Percentiles rank a stretch among this genome's conserved stretches.
Evolutionary conservation across 306 rosid genomes (phyloP).

Genomic region (Coriaria nepalensis): DNA sequence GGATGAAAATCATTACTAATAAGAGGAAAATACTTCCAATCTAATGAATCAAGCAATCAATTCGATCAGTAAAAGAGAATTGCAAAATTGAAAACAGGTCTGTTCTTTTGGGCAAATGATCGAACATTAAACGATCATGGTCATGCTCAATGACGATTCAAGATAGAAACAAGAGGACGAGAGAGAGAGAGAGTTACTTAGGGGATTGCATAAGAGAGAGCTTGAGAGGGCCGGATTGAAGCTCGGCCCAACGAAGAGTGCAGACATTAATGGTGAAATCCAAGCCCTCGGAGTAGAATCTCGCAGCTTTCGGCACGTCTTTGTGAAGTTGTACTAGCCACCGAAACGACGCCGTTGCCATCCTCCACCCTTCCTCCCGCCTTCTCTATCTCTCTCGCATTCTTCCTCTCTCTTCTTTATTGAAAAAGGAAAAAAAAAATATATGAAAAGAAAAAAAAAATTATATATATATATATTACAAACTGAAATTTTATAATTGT

Average conservation of each 20-base stretch:
- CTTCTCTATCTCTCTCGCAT: no score
- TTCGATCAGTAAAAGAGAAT: no score
- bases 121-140: slow-evolving; percentile 28
- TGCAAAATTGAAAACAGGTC: not conserved
- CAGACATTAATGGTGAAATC: slow-evolving; percentile 67
- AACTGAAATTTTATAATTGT: no score
- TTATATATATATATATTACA: no score
- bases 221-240: slow-evolving; percentile 73
- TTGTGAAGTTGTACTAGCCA: slow-evolving; percentile 70
- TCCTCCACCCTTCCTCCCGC: not conserved
- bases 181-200: slow-evolving; percentile 15
- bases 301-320: slow-evolving; percentile 78
- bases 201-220: slow-evolving; percentile 72
- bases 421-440: no score
- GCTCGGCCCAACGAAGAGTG: slow-evolving; percentile 80
- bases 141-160: slow-evolving; percentile 6
- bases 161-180: not conserved
- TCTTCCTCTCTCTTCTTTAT: no score
- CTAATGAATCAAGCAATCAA: no score
- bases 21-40: no score
- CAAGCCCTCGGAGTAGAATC: slow-evolving; percentile 64
- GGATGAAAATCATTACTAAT: no score
- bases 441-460: no score
- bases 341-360: slow-evolving; percentile 60
- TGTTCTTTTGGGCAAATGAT: slow-evolving; percentile 16